Conservation (phyloP, 495 filamentous ascomycete genomes). For the Lophium mytilinum region DNA sequence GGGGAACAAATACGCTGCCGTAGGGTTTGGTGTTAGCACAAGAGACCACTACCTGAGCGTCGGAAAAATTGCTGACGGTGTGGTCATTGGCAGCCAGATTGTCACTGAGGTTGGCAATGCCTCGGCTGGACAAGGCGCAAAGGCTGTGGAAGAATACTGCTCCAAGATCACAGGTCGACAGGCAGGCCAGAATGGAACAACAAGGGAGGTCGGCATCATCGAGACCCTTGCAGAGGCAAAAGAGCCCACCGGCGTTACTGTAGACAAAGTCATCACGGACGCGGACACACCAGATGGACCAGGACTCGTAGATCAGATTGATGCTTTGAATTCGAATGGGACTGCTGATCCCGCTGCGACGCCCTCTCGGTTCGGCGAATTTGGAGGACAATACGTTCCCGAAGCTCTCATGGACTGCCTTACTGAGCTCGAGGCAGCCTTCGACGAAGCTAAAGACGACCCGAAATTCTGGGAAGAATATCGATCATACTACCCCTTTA, state of each 20-base stretch:
- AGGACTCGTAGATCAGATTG: constrained; percentile 62
- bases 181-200: constrained; percentile 32
- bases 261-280: constrained; percentile 56
- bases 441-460: constrained; percentile 75
- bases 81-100: constrained; percentile 95
- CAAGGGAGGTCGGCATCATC: constrained; percentile 54
- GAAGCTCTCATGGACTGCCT: constrained; percentile 97
- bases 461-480: constrained; percentile 96
- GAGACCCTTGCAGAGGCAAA: constrained; percentile 51
- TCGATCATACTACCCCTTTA: constrained; percentile 93
- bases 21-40: constrained; percentile 95
- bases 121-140: constrained; percentile 56
- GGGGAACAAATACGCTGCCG: constrained; percentile 78
- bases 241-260: constrained; percentile 46
- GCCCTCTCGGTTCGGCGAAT: constrained; percentile 88
- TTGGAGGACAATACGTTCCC: constrained; percentile 97
- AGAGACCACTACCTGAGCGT: constrained; percentile 87
- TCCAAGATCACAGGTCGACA: constrained; percentile 59
- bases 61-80: constrained; percentile 77
- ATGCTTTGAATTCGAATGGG: constrained; percentile 53
- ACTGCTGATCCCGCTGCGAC: constrained; percentile 45
- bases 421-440: constrained; percentile 82
- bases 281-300: constrained; percentile 48
- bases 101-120: constrained; percentile 71
- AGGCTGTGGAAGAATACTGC: constrained; percentile 80